These are phyloP conservation scores for Cercophora newfieldiana DNA, from an alignment of 495 filamentous ascomycete species.

Conservation along the genomic window DNA sequence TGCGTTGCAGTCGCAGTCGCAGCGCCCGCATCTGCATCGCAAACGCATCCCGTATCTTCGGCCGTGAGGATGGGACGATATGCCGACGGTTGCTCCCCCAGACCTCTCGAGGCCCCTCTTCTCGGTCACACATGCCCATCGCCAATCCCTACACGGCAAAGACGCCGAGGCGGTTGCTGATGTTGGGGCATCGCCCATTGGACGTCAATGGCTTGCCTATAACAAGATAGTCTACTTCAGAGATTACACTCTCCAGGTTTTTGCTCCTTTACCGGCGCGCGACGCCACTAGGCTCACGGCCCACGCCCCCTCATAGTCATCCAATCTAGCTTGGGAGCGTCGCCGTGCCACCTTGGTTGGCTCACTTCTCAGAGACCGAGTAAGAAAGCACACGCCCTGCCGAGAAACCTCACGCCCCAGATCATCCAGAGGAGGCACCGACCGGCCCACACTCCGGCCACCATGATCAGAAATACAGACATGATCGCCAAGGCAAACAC, in stretches of 20 bases:
- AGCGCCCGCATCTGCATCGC: too few species aligned
- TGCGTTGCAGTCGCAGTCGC: neutral
- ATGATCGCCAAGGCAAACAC: slow-evolving; percentile 27
- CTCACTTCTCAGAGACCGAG: slow-evolving; percentile 20
- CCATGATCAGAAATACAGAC: slow-evolving; percentile 22
- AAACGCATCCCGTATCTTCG: neutral
- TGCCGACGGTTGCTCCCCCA: neutral
- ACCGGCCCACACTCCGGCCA: slow-evolving; percentile 21
- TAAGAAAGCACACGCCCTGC: slow-evolving; percentile 18
- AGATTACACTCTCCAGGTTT: neutral
- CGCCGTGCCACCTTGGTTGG: neutral
- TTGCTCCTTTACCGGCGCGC: neutral
- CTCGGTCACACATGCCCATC: neutral
- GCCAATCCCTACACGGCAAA: neutral
- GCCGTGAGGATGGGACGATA: neutral
- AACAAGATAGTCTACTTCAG: neutral
- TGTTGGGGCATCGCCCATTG: neutral
- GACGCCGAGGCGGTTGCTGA: neutral
- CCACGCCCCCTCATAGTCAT: neutral
- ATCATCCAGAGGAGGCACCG: slow-evolving; percentile 21
- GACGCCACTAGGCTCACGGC: neutral
- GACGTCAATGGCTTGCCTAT: neutral
- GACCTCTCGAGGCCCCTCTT: neutral
- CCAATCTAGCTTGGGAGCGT: neutral
- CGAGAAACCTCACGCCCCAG: slow-evolving; percentile 12